Percentiles rank a stretch among this genome's conserved stretches.
Evolutionary conservation across 2,329 filamentous ascomycete genomes (phyloP).

Genomic region (Aspergillus sergii): DNA sequence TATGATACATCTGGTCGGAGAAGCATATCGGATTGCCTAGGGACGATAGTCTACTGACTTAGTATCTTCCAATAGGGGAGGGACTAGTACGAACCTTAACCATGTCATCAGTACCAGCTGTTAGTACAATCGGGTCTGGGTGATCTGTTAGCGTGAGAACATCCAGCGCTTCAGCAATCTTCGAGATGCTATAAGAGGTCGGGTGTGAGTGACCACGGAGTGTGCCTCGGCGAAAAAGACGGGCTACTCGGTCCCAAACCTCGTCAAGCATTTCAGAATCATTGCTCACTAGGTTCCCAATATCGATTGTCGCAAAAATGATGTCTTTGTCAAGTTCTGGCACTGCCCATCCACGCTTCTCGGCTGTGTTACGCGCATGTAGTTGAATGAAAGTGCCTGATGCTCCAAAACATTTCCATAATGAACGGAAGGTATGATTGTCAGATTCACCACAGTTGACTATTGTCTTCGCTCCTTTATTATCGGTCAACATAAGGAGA

Average conservation of each 20-base stretch:
- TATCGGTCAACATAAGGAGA: conserved; percentile 10
- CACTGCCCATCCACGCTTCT: not conserved
- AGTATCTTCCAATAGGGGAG: not conserved
- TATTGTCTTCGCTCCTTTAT: conserved; percentile 10
- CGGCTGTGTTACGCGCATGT: not conserved
- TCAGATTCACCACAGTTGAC: conserved; percentile 13
- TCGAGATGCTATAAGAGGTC: conserved; percentile 8
- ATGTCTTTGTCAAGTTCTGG: conserved; percentile 9
- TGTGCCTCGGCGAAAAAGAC: conserved; percentile 16
- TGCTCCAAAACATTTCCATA: not conserved
- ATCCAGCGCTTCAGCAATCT: conserved; percentile 16
- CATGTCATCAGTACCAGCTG: not conserved
- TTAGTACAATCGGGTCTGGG: conserved; percentile 10
- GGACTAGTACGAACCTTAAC: not conserved
- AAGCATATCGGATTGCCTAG: not conserved
- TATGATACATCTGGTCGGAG: conserved; percentile 24
- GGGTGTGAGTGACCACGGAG: conserved; percentile 15
- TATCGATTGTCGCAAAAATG: conserved; percentile 19
- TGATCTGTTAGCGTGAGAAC: conserved; percentile 5
- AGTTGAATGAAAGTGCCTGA: conserved; percentile 36
- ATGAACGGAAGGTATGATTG: not conserved
- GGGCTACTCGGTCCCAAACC: conserved; percentile 16
- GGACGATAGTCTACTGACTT: not conserved
- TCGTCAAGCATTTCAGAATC: conserved; percentile 6
- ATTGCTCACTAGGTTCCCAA: conserved; percentile 15